Percentiles rank a stretch among this genome's conserved stretches.
These are phyloP conservation scores for Aspergillus sp. DNA, from an alignment of 2,329 filamentous ascomycete genomes.

Conservation along the genomic window DNA sequence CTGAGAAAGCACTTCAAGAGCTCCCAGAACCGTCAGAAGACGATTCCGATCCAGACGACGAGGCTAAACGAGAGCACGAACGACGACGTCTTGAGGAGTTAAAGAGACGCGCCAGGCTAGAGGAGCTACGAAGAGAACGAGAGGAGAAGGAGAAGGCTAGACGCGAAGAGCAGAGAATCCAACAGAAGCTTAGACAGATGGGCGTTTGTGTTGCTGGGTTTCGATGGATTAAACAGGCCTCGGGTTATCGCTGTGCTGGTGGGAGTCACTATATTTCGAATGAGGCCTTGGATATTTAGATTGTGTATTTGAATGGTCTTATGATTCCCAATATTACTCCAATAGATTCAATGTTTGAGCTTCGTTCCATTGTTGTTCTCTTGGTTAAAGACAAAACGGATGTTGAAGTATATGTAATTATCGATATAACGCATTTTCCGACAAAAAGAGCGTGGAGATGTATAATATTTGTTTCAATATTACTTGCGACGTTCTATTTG, in stretches of 20 bases:
- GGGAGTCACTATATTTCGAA: constrained; percentile 58
- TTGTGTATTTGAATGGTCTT: neutral
- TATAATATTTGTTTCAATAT: too few species aligned
- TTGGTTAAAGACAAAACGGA: too few species aligned
- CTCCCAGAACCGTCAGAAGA: constrained; percentile 17
- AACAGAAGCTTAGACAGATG: constrained; percentile 52
- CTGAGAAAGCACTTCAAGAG: constrained; percentile 26
- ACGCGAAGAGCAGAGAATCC: constrained; percentile 41
- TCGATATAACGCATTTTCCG: too few species aligned
- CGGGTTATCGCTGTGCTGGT: constrained; percentile 63
- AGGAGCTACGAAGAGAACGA: constrained; percentile 32
- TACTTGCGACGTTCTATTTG: too few species aligned
- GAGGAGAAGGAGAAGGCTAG: constrained; percentile 39
- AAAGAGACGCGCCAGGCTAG: constrained; percentile 32
- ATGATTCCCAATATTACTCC: neutral
- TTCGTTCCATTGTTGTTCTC: too few species aligned
- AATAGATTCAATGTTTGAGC: too few species aligned
- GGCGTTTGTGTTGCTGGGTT: constrained; percentile 60
- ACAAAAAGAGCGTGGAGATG: too few species aligned
- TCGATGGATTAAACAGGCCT: constrained; percentile 59
- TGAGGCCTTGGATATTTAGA: constrained; percentile 10
- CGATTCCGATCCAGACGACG: neutral
- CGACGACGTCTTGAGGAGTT: constrained; percentile 14
- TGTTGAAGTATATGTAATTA: too few species aligned
- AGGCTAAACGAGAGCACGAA: constrained; percentile 2